Evolutionary conservation across 371 early-diverging fungal genomes (phyloP), one percentile per base, ranked within the genome.

Genomic region (Syncephalastrum monosporum): DNA sequence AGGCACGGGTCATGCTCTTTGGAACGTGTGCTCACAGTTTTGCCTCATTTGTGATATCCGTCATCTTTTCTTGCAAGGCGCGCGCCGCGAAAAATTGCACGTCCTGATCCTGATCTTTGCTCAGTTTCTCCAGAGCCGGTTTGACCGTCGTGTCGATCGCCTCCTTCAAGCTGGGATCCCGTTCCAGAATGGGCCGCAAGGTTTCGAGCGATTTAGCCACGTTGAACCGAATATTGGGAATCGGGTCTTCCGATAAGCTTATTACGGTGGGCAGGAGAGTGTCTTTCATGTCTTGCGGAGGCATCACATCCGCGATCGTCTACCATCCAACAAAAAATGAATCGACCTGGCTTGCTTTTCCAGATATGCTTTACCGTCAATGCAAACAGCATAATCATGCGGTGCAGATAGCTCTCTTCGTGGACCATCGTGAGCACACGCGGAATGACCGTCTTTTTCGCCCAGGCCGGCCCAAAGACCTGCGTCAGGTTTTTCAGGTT

Each of bases 181-280:
- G 79, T 53, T 83, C 81, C 60, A 96, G 77, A 25, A 91, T 80
- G 15, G 90, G 92, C 44, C 88, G 82, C 72, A 98, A 67, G 10
- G 82, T 79, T 68, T 93, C 93, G 69, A 95, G 80, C 53, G 92
- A 86, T 72, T 98, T 98, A 53, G 96, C 96, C 15, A 95, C 96
- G 65, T 97, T 98, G 83, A 98, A 98, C 42, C 99, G 93, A 65
- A 98, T 96, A 72, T 98, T 98, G 65, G 99, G 97, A 63, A 98
- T 96, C 15, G 96, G 94, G 67, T 98, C 99, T 44, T 83, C 79
- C 38, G 89, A 88, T 58, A 98, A 83, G 54, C 74, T 82, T 57
- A 83, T 82, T 49, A 96, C 84, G n/a, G 94, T 88, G 14, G 99
- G 98, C 60, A 98, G 63, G 60, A 97, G 87, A 60, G 82, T 79